A percentile compares a stretch with the other conserved stretches of the same genome.
phyloP scores from a whole-genome alignment of 192 early-diverging fungal genomes.

The Coemansia sp. region DNA sequence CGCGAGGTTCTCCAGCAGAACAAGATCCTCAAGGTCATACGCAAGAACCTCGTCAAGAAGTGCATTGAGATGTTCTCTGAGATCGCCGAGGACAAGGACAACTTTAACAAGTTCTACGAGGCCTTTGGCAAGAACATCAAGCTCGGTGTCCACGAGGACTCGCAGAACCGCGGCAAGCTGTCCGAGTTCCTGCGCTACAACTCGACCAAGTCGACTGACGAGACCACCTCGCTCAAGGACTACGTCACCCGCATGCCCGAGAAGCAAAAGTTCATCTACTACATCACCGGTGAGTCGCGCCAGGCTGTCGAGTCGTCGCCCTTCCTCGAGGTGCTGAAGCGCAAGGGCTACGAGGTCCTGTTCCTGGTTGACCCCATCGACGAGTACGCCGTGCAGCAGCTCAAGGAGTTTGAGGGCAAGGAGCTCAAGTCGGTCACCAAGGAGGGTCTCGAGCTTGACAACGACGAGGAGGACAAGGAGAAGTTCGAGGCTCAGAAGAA shows the following conservation, averaged over 20 bases:
- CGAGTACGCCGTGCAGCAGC: slow-evolving; percentile 97
- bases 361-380: slow-evolving; percentile 99
- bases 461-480: slow-evolving; percentile 99
- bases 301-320: slow-evolving; percentile 95
- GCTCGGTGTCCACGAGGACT: slow-evolving; percentile 99
- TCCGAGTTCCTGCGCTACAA: slow-evolving; percentile 96
- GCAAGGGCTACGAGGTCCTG: slow-evolving; percentile 98
- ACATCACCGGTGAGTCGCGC: slow-evolving; percentile 96
- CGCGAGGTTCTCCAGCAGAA: slow-evolving; percentile 99
- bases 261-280: slow-evolving; percentile 99
- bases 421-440: slow-evolving; percentile 98
- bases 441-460: slow-evolving; percentile 99
- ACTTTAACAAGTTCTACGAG: slow-evolving; percentile 99
- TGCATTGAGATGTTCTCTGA: slow-evolving; percentile 97
- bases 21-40: slow-evolving; percentile 99
- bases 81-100: slow-evolving; percentile 98
- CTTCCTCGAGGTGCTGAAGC: slow-evolving; percentile 98
- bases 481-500: slow-evolving; percentile 92
- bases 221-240: slow-evolving; percentile 98
- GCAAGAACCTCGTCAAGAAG: slow-evolving; percentile 99
- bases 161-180: slow-evolving; percentile 96
- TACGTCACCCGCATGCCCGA: slow-evolving; percentile 99
- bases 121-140: slow-evolving; percentile 99
- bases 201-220: slow-evolving; percentile 99
- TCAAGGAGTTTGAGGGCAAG: slow-evolving; percentile 99